Percentiles rank a stretch among this genome's conserved stretches.
Conservation (phyloP, 768 basidiomycete genomes). For the Trametes punicea region DNA sequence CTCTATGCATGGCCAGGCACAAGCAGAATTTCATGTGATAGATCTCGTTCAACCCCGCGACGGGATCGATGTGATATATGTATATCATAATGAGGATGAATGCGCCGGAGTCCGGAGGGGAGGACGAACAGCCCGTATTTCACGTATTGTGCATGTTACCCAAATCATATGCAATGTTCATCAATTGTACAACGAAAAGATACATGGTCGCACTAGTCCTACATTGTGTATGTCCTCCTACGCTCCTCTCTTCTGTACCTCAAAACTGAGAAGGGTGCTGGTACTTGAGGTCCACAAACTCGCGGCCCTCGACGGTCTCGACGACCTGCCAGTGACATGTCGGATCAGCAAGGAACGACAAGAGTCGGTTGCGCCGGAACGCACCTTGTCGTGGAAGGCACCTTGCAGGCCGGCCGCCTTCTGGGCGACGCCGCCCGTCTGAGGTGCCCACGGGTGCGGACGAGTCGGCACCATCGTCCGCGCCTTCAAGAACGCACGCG, state of each 20-base stretch:
- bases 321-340: constrained; percentile 6
- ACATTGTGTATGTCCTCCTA: background rate
- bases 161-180: too few species aligned
- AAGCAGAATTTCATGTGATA: too few species aligned
- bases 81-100: too few species aligned
- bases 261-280: constrained; percentile 16
- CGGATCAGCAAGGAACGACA: background rate
- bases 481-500: constrained; percentile 20
- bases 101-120: too few species aligned
- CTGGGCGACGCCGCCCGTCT: constrained; percentile 24
- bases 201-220: background rate
- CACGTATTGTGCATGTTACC: background rate
- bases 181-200: too few species aligned
- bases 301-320: constrained; percentile 18
- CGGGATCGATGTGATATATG: too few species aligned
- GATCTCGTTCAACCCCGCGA: too few species aligned
- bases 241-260: background rate
- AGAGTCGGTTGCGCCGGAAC: background rate
- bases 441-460: constrained; percentile 23
- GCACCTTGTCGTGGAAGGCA: constrained; percentile 20
- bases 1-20: too few species aligned
- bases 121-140: too few species aligned
- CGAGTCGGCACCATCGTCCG: constrained; percentile 22
- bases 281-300: constrained; percentile 21
- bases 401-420: constrained; percentile 22